Base-by-base conservation (phyloP, 2,329 filamentous ascomycete genomes). In the Paradendryphiella salina region DNA sequence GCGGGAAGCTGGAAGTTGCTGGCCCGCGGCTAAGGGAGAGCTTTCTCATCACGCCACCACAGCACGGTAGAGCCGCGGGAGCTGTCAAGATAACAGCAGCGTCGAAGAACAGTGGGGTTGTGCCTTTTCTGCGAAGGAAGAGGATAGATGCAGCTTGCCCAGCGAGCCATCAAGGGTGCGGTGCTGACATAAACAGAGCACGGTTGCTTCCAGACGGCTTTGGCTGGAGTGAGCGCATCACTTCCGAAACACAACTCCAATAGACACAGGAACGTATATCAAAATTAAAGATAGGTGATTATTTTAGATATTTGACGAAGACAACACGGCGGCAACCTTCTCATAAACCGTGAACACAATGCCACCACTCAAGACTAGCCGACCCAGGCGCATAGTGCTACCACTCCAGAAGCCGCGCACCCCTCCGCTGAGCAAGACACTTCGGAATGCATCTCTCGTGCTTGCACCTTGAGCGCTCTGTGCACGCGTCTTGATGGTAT, bases 401-500 rank as follows among this genome's bases (percentile, higher is more conserved):
- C 67, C 68, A 38, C 59, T 66, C 68, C 68, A 71, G 35, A 70
- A 65, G 0, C 56, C 64, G 3, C 52, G 54, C 7, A 68, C 13
- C 1, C 68, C 68, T 20, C 54, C 50, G n/a, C 64, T 49, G 11
- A 47, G 52, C 48, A 61, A 54, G 2, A 68, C 57, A 28, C 54
- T 59, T 13, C 59, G 53, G 29, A 68, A 61, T 8, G 66, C 67
- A 14, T 60, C 48, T 5, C 58, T 33, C 2, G 67, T 61, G 29
- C 58, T 63, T 28, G 64, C 63, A 5, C 68, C 66, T 28, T 56
- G 52, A 18, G 59, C 59, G 32, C 67, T 65, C 49, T 76, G 75
- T 4, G 72, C 64, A 23, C 71, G 57, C 4, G 73, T 76, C 60
- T 77, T 76, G 34, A 77, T 64, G 1, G 73, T 74, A 52, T 77